A percentile compares a stretch with the other conserved stretches of the same genome.
Conservation (phyloP, 1,139 yeast species). For the Yarrowia galli region DNA sequence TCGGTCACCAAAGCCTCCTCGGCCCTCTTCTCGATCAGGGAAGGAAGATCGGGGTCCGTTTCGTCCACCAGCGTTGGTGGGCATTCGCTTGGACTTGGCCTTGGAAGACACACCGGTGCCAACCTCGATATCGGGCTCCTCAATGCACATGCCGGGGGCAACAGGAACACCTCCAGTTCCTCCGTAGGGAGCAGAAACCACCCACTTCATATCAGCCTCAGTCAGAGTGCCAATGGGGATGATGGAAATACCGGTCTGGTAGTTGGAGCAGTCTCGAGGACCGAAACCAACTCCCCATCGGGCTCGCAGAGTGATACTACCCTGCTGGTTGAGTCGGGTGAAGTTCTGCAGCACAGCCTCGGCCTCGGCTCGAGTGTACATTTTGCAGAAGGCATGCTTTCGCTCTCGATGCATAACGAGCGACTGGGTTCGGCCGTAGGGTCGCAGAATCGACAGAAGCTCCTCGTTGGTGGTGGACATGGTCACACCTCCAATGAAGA, state of each 20-base stretch:
- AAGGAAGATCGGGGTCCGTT: constrained; percentile 81
- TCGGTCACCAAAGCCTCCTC: constrained; percentile 33
- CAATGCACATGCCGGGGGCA: constrained; percentile 81
- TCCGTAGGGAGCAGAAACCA: constrained; percentile 92
- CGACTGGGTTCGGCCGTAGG: constrained; percentile 95
- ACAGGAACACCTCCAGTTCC: constrained; percentile 95
- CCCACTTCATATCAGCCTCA: constrained; percentile 93
- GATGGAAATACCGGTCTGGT: constrained; percentile 85
- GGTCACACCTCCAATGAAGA: constrained; percentile 94
- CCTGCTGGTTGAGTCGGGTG: constrained; percentile 61
- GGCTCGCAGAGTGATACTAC: constrained; percentile 67
- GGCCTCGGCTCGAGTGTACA: constrained; percentile 94
- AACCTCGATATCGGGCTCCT: constrained; percentile 96
- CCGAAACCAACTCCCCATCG: constrained; percentile 99
- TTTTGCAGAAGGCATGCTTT: constrained; percentile 95
- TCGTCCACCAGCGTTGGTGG: constrained; percentile 66
- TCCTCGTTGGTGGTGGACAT: constrained; percentile 78
- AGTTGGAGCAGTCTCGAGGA: constrained; percentile 97
- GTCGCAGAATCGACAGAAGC: constrained; percentile 66
- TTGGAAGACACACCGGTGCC: constrained; percentile 95
- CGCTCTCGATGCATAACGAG: constrained; percentile 85
- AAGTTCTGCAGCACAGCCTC: constrained; percentile 65
- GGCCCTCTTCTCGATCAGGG: constrained; percentile 43
- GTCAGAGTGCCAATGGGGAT: constrained; percentile 88
- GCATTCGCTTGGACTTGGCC: constrained; percentile 61